Evolutionary conservation across 2,329 filamentous ascomycete genomes (phyloP).

Genomic region (Ceratocystis eucalypticola): DNA sequence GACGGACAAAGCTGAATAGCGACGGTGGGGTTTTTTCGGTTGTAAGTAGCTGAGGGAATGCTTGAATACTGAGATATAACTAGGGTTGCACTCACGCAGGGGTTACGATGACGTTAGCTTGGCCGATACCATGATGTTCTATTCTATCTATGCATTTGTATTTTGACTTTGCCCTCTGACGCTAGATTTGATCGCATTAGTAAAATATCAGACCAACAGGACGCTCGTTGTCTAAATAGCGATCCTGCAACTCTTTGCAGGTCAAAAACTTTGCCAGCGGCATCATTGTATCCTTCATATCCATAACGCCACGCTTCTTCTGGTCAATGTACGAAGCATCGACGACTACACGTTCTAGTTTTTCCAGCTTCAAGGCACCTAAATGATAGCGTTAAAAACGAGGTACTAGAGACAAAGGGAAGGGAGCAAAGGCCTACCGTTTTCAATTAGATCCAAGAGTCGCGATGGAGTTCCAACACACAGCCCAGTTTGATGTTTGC

Average conservation of each 20-base stretch:
- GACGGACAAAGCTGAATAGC: neutral
- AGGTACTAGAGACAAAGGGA: neutral
- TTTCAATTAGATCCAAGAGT: conserved; percentile 67
- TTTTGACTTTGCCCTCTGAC: neutral
- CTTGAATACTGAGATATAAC: too few relatives aligned
- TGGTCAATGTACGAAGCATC: conserved; percentile 88
- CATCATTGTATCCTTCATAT: conserved; percentile 86
- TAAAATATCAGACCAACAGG: conserved; percentile 53
- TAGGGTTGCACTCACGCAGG: neutral
- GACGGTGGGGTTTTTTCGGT: too few relatives aligned
- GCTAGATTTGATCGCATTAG: conserved; percentile 25
- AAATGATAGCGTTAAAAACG: conserved; percentile 5
- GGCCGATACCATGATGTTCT: neutral
- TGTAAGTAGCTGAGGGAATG: too few relatives aligned
- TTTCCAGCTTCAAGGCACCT: conserved; percentile 55
- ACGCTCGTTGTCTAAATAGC: conserved; percentile 48
- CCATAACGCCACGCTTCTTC: conserved; percentile 86
- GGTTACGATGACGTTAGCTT: neutral
- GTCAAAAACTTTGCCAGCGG: conserved; percentile 65
- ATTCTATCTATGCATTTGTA: neutral
- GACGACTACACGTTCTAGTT: conserved; percentile 67
- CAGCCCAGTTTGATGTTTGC: conserved; percentile 59
- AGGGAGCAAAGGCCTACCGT: conserved; percentile 41
- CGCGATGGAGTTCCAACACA: conserved; percentile 82
- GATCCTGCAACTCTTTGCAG: conserved; percentile 54